Evolutionary conservation across 257 asterid species (phyloP).

Genomic region (Solanum acaule): DNA sequence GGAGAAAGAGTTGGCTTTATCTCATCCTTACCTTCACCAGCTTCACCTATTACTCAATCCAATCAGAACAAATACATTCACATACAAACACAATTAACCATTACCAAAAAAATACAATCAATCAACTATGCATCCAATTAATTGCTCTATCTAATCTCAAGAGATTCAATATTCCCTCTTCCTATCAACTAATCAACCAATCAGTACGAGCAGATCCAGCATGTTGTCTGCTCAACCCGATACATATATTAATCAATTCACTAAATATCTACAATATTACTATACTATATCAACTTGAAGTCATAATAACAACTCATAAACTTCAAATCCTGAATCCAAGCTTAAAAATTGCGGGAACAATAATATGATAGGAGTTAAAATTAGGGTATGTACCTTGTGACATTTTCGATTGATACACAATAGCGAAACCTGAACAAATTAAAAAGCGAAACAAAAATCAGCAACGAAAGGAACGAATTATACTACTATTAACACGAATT

Average conservation of each 20-base stretch:
- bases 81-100: not conserved
- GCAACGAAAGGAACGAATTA: not conserved
- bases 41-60: not conserved
- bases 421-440: not conserved
- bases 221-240: not conserved
- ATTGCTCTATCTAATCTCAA: not conserved
- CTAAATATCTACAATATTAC: not conserved
- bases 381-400: not conserved
- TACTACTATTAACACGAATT: not conserved
- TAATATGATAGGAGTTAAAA: not conserved
- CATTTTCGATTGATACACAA: not conserved
- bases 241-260: not conserved
- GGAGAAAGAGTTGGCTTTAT: slow-evolving; percentile 23
- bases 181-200: not conserved
- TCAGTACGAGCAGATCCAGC: not conserved
- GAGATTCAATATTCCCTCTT: not conserved
- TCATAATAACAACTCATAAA: not conserved
- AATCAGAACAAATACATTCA: not conserved
- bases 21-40: slow-evolving; percentile 32
- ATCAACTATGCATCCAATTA: not conserved
- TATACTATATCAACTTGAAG: not conserved
- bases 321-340: not conserved
- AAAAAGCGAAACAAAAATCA: not conserved
- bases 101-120: not conserved
- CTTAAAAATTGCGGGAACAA: not conserved